Base-by-base conservation (phyloP, 169 alveolate species). In the Babesia ovata region DNA sequence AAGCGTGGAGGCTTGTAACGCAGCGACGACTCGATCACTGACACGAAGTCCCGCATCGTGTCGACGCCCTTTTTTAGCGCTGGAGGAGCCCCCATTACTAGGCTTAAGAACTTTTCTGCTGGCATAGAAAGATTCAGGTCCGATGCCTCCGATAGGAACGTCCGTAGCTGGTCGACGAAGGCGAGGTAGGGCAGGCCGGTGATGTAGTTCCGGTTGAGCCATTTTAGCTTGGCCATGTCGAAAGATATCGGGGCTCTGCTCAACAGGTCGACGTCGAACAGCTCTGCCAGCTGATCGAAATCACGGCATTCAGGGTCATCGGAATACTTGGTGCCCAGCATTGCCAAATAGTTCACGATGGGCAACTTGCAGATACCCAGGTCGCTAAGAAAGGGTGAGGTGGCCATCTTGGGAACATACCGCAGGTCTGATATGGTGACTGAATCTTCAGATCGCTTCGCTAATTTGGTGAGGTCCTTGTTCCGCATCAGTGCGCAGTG, bases 401-500 rank as follows among this genome's bases (percentile, higher is more conserved):
- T 22, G 26, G 28, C 11, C 7, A 0, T 4, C 11, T 7, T 12
- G 21, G 16, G 2, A 19, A 49, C 33, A 3, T 49, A 83, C 86
- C 90, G 49, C 33, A 83, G 21, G 8, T 73, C 22, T 9, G 67
- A 28, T 21, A 81, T 42, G 17, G 76, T 73, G 36, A 61, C 22
- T 19, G 61, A 12, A 39, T 81, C 50, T 14, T 39, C 75, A 36
- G 22, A n/a, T 12, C 90, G 59, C 63, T 83, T 83, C 24, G 83
- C 48, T 16, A 83, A 16, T 46, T 83, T 83, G n/a, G 77, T 45
- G 33, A 28, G 63, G 48, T 83, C 69, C 33, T 29, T 46, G 65
- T 73, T 75, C 24, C 65, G 63, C 62, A 83, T 60, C 74, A 83
- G 70, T 0, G 90, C 61, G 29, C 84, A 70, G 45, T 83, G 88